Conservation (phyloP, 371 early-diverging fungal genomes). For the Rhizopus arrhizus region DNA sequence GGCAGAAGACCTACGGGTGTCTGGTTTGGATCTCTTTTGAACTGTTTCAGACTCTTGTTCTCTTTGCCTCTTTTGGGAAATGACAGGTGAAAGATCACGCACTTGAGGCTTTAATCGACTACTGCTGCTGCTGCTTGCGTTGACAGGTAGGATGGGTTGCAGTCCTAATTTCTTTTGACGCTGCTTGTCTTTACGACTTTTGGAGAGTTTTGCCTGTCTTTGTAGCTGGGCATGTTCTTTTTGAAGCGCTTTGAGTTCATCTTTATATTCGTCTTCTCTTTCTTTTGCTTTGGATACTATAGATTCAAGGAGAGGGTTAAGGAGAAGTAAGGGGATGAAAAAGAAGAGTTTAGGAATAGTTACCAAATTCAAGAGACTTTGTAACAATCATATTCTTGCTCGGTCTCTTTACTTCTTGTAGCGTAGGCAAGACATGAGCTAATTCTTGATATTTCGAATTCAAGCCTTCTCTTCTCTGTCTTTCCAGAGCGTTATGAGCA, state of each 20-base stretch:
- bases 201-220: not conserved
- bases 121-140: not conserved
- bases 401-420: too few species aligned
- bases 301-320: not conserved
- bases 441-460: too few species aligned
- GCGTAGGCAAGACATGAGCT: too few species aligned
- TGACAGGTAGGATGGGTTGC: not conserved
- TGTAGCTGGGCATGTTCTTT: conserved; percentile 2
- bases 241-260: not conserved
- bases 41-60: not conserved
- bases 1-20: not conserved
- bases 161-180: not conserved
- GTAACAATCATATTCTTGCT: not conserved
- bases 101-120: not conserved
- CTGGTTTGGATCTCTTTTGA: too few species aligned
- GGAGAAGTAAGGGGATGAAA: not conserved
- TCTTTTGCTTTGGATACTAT: not conserved
- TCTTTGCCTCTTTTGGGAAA: not conserved
- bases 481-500: too few species aligned
- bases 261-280: not conserved
- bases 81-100: not conserved
- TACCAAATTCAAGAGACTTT: not conserved
- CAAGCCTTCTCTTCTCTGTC: too few species aligned
- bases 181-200: not conserved
- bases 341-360: not conserved